These are phyloP conservation scores for Peziza echinospora DNA, from an alignment of 495 filamentous ascomycete species.

Conservation along the genomic window DNA sequence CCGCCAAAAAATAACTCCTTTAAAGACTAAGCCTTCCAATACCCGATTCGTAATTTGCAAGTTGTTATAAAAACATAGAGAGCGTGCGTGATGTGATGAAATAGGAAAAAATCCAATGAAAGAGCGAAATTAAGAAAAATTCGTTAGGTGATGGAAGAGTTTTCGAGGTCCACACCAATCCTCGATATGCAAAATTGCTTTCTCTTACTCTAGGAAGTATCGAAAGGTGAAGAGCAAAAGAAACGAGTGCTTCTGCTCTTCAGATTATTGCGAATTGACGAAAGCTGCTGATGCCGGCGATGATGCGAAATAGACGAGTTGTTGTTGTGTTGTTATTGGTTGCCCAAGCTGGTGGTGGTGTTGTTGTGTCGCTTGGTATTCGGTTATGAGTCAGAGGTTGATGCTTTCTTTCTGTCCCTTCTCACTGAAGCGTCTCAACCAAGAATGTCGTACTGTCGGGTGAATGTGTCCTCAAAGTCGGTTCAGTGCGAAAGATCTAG, in stretches of 20 bases:
- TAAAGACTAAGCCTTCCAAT: background rate
- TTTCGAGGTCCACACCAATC: background rate
- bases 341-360: too few relatives aligned
- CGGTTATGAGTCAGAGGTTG: too few relatives aligned
- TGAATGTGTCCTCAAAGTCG: too few relatives aligned
- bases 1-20: background rate
- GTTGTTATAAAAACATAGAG: background rate
- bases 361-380: too few relatives aligned
- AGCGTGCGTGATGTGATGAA: background rate
- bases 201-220: background rate
- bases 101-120: background rate
- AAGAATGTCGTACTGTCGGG: too few relatives aligned
- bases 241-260: background rate
- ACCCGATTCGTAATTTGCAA: background rate
- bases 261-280: background rate
- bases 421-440: too few relatives aligned
- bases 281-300: background rate
- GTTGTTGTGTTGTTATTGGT: too few relatives aligned
- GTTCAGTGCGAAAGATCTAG: too few relatives aligned
- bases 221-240: background rate
- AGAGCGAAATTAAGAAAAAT: background rate
- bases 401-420: too few relatives aligned
- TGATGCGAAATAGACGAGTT: too few relatives aligned
- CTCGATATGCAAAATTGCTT: background rate
- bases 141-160: background rate